Percentiles rank a stretch among this genome's conserved stretches.
Evolutionary conservation across 2,329 filamentous ascomycete species (phyloP).

Genomic region (Calonectria pteridis): DNA sequence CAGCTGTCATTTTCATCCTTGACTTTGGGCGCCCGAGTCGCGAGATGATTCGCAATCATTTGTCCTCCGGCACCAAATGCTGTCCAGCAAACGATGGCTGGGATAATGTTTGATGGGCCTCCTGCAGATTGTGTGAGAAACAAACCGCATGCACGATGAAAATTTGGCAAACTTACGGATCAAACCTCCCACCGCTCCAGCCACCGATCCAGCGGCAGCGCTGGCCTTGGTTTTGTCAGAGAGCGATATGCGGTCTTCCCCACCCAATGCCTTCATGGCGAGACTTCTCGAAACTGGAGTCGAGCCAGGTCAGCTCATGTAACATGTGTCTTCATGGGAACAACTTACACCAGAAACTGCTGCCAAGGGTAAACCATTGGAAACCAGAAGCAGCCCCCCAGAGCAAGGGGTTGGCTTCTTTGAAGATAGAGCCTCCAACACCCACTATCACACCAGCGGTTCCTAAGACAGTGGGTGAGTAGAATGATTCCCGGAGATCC

Average conservation of each 20-base stretch:
- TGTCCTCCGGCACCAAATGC: conserved; percentile 56
- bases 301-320: conserved; percentile 23
- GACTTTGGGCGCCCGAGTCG: conserved; percentile 39
- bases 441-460: conserved; percentile 73
- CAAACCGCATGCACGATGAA: not conserved
- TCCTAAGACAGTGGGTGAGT: conserved; percentile 55
- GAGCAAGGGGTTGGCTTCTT: conserved; percentile 74
- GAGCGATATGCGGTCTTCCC: conserved; percentile 64
- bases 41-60: conserved; percentile 50
- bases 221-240: conserved; percentile 76
- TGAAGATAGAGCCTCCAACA: conserved; percentile 78
- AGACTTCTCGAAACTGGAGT: conserved; percentile 61
- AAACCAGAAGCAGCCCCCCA: conserved; percentile 80
- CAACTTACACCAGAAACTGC: conserved; percentile 78
- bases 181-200: conserved; percentile 71
- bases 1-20: conserved; percentile 56
- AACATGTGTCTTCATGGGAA: not conserved
- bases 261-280: conserved; percentile 61
- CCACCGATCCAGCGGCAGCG: conserved; percentile 76
- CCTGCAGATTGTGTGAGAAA: conserved; percentile 52
- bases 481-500: not conserved
- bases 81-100: conserved; percentile 63
- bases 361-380: conserved; percentile 85
- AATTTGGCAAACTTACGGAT: conserved; percentile 58
- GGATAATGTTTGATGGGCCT: conserved; percentile 65